These are phyloP conservation scores for Saccharomycopsis hybrid DNA, from an alignment of 1,139 yeast species.

Conservation along the genomic window DNA sequence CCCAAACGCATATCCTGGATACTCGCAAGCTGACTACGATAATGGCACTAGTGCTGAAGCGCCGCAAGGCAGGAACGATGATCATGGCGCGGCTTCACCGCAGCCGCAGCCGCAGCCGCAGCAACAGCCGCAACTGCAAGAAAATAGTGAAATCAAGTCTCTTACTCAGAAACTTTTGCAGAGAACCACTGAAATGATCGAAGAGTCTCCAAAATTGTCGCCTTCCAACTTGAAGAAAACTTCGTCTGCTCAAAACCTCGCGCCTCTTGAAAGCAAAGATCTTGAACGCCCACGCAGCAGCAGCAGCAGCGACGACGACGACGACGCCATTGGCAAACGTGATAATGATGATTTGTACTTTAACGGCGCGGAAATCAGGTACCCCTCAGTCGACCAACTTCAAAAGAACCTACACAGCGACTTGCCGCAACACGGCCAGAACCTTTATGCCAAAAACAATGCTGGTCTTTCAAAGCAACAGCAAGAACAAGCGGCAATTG, in stretches of 20 bases:
- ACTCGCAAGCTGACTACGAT: no score
- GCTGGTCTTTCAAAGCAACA: no score
- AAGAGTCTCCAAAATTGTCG: conserved; percentile 9
- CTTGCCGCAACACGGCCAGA: no score
- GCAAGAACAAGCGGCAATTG: no score
- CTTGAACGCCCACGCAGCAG: neutral
- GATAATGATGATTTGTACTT: conserved; percentile 6
- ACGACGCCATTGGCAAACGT: neutral
- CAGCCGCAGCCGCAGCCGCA: conserved; percentile 1
- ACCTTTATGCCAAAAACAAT: no score
- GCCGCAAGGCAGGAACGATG: no score
- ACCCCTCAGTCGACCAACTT: conserved; percentile 13
- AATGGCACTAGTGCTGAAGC: no score
- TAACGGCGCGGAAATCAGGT: conserved; percentile 7
- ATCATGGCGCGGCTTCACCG: neutral
- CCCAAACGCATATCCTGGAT: no score
- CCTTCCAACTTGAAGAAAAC: neutral
- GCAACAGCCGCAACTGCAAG: neutral
- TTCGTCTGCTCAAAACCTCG: neutral
- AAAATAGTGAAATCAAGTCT: conserved; percentile 1
- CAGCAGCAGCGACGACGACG: neutral
- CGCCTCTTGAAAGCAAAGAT: neutral
- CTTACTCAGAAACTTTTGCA: conserved; percentile 16
- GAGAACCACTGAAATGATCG: conserved; percentile 20
- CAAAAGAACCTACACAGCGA: no score